Base-by-base conservation (phyloP, 495 filamentous ascomycete genomes). In the Darksidea phi region DNA sequence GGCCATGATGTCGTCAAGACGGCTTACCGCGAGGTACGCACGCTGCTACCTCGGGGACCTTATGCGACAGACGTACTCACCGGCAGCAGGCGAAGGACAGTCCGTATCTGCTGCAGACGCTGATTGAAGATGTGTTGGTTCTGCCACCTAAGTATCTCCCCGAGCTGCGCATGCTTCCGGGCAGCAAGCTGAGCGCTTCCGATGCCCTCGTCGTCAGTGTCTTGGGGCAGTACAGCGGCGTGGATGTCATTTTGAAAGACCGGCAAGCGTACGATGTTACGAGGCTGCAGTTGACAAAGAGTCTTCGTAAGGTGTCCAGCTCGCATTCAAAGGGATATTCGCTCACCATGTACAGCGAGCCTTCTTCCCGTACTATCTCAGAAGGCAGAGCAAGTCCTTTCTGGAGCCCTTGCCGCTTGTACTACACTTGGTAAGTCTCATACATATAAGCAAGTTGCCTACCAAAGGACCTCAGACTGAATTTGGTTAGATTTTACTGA, bases 191-290 rank as follows among this genome's bases (percentile, higher is more conserved):
- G 10, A 55, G 52, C 18, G 52, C 52, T n/a, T 55, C 52, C 34
- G 17, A 55, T 2, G 52, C 52, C 5, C 18, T 55, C 11, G 52
- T 55, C 12, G 17, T 18, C 2, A 55, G 52, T 26, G 38, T 55
- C 1, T 17, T 55, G 36, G 52, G 52, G 3, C 52, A 45, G 36
- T n/a, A 55, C 17, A 55, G 52, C 36, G 52, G 52, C 21, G 52
- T 55, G 36, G 52, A 55, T 23, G 20, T 55, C 36, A 43, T 55
- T n/a, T 23, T 55, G 17, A 55, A 55, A 21, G 52, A 55, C 36
- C 36, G 52, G 1, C 52, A 55, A 17, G 17, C 1, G 1, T 25
- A 55, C 38, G 52, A 55, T 17, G 43, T 55, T 37, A 17, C 52
- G 20, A 34, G 52, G 21, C 17, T 24, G n/a, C 52, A 55, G 52